phyloP scores from a whole-genome alignment of 805 yeast species.

The Yarrowia deformans region DNA sequence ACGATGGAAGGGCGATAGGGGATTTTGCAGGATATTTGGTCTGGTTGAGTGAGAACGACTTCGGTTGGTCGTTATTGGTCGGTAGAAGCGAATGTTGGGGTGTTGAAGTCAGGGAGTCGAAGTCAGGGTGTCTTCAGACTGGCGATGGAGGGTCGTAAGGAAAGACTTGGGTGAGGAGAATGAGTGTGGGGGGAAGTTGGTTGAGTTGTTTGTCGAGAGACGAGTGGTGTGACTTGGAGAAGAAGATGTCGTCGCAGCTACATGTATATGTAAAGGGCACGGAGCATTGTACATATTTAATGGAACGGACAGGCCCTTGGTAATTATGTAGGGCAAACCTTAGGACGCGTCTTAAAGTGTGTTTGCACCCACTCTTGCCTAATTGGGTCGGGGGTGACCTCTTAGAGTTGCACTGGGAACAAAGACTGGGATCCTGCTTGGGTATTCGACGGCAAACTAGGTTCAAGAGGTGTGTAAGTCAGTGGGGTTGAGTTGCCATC shows the following conservation, averaged over 20 bases:
- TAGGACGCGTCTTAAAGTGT: conserved; percentile 20
- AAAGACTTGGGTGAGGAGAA: conserved; percentile 30
- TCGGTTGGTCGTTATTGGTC: neutral
- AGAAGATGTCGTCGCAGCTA: conserved; percentile 1
- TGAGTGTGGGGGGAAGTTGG: neutral
- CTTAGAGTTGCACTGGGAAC: neutral
- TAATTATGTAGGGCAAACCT: conserved; percentile 20
- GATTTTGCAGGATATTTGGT: too few species aligned
- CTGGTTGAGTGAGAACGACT: too few species aligned
- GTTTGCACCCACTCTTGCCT: conserved; percentile 20
- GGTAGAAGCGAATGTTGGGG: conserved; percentile 16
- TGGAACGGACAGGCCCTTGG: conserved; percentile 17
- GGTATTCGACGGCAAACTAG: neutral
- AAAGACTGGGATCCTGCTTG: conserved; percentile 20
- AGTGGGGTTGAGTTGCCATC: conserved; percentile 9
- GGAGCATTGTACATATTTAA: neutral
- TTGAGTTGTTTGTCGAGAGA: neutral
- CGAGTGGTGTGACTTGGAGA: too few species aligned
- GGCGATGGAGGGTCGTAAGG: neutral
- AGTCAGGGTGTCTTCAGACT: neutral
- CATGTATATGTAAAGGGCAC: conserved; percentile 6
- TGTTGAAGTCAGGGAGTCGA: neutral
- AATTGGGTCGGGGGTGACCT: neutral
- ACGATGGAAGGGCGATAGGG: too few species aligned
- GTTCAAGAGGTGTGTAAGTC: conserved; percentile 2